Evolutionary conservation across 2,329 filamentous ascomycete genomes (phyloP).

Genomic region (Alternaria brassicicola): DNA sequence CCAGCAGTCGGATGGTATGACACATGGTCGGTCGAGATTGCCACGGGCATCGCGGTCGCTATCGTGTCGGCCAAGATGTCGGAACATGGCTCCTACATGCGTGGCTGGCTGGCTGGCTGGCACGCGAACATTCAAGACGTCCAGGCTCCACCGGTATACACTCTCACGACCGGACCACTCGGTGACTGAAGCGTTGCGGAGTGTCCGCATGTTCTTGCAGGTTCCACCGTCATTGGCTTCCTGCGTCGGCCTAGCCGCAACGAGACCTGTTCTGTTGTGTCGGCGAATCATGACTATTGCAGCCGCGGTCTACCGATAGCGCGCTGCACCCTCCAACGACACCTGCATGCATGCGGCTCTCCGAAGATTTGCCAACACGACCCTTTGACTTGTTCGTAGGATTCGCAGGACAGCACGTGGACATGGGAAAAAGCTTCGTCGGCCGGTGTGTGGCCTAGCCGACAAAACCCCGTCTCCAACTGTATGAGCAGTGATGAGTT

Average conservation of each 20-base stretch:
- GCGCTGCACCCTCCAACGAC: slow-evolving; percentile 23
- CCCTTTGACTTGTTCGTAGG: not conserved
- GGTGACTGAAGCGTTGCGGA: slow-evolving; percentile 11
- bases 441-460: not conserved
- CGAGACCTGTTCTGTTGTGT: slow-evolving; percentile 10
- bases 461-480: not conserved
- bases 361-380: not conserved
- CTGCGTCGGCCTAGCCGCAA: slow-evolving; percentile 30
- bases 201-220: slow-evolving; percentile 8
- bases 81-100: slow-evolving; percentile 7
- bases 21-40: not conserved
- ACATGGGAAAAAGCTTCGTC: slow-evolving; percentile 2
- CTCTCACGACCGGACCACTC: not conserved
- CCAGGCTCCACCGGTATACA: slow-evolving; percentile 1
- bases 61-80: not conserved
- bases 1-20: not conserved
- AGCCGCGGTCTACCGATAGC: slow-evolving; percentile 27
- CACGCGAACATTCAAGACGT: slow-evolving; percentile 3
- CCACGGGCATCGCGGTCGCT: not conserved
- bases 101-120: not conserved
- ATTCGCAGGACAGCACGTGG: slow-evolving; percentile 11
- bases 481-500: not conserved
- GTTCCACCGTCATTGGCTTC: slow-evolving; percentile 25
- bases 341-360: slow-evolving; percentile 16
- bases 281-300: slow-evolving; percentile 39